Conservation (phyloP, 176 grass and related monocot species). For the Panicum miliaceum region DNA sequence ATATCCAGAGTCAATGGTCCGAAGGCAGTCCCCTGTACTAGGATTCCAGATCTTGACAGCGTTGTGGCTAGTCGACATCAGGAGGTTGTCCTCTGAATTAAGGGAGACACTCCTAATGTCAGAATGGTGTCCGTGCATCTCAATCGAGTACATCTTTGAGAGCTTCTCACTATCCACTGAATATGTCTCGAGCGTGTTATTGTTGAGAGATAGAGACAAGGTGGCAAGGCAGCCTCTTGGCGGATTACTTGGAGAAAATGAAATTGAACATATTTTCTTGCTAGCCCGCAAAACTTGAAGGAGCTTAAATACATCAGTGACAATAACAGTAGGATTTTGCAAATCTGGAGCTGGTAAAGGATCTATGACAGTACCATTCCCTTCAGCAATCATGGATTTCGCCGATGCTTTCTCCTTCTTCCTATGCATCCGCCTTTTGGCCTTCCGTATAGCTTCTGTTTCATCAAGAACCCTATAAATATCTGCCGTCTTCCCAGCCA, state of each 20-base stretch:
- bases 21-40: conserved; percentile 80
- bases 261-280: conserved; percentile 91
- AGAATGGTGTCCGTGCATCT: conserved; percentile 85
- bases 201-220: conserved; percentile 84
- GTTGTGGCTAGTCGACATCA: conserved; percentile 96
- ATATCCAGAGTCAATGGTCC: conserved; percentile 94
- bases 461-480: conserved; percentile 89
- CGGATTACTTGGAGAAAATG: conserved; percentile 71
- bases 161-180: conserved; percentile 63
- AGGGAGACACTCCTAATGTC: conserved; percentile 84
- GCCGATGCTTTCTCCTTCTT: conserved; percentile 82
- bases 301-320: conserved; percentile 82
- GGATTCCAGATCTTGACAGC: conserved; percentile 97
- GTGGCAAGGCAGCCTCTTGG: conserved; percentile 65
- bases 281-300: conserved; percentile 69
- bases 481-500: conserved; percentile 74
- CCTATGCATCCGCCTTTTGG: conserved; percentile 78
- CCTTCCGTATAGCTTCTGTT: conserved; percentile 63
- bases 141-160: conserved; percentile 84
- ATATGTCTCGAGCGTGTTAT: conserved; percentile 87
- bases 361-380: conserved; percentile 64
- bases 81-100: conserved; percentile 79
- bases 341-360: conserved; percentile 51
- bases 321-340: conserved; percentile 58
- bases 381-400: conserved; percentile 49